phyloP scores from a whole-genome alignment of 2,329 filamentous ascomycete genomes.

The Apiospora rasikravindrae region DNA sequence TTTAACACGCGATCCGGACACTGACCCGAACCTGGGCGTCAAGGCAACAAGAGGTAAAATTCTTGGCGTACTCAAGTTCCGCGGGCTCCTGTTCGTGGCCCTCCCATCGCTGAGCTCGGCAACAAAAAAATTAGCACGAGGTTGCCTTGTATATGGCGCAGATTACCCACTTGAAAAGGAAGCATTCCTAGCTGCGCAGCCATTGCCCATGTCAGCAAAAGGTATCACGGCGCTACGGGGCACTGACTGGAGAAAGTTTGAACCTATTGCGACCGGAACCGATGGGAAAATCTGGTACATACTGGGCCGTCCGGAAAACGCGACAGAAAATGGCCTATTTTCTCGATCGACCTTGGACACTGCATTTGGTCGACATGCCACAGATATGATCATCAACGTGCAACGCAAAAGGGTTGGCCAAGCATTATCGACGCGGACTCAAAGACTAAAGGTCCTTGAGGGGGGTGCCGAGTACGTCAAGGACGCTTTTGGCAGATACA shows the following conservation, averaged over 20 bases:
- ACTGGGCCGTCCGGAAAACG: constrained; percentile 6
- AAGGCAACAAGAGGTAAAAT: not conserved
- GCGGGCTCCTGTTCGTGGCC: constrained; percentile 1
- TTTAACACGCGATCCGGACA: not conserved
- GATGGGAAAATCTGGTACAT: not conserved
- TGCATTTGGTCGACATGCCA: constrained; percentile 1
- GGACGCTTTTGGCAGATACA: not conserved
- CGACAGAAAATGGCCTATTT: constrained; percentile 2
- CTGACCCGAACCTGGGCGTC: not conserved
- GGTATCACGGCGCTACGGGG: not conserved
- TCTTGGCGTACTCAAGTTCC: constrained; percentile 1
- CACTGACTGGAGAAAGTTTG: not conserved
- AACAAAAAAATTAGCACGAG: not conserved
- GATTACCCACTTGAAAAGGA: constrained; percentile 2
- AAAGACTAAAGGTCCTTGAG: not conserved
- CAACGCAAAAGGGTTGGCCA: constrained; percentile 1
- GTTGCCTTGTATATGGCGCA: constrained; percentile 1
- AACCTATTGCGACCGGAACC: constrained; percentile 7
- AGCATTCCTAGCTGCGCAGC: not conserved
- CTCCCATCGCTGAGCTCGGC: not conserved
- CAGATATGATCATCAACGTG: constrained; percentile 2
- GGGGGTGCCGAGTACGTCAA: not conserved
- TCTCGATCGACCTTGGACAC: constrained; percentile 1
- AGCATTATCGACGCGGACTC: not conserved
- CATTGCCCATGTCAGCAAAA: not conserved